Conservation (phyloP, 345 rosid genomes). For the Brassica rapa region DNA sequence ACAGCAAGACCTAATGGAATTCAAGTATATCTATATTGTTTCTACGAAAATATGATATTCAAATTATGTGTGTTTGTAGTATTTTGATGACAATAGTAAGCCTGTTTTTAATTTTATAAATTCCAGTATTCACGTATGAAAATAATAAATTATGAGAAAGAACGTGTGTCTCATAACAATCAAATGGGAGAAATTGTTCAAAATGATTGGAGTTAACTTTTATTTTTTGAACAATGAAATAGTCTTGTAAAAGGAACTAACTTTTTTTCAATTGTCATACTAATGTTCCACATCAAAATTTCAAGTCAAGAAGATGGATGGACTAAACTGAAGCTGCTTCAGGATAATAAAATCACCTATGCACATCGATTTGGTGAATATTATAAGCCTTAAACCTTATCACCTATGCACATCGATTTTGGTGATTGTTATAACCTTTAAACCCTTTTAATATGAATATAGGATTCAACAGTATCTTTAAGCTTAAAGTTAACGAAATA, state of each 20-base stretch:
- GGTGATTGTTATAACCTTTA: neutral
- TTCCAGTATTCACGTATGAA: neutral
- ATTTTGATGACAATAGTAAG: neutral
- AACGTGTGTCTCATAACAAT: neutral
- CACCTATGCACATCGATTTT: neutral
- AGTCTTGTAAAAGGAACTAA: neutral
- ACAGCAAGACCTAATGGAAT: neutral
- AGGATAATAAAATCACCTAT: neutral
- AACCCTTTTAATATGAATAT: neutral
- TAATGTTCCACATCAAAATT: neutral
- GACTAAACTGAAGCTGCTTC: neutral
- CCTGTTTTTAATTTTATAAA: neutral
- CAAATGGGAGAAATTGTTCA: neutral
- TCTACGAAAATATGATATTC: neutral
- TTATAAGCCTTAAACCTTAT: neutral
- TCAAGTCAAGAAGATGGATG: conserved; percentile 25
- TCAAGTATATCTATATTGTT: no score
- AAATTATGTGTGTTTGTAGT: neutral
- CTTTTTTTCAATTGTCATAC: neutral
- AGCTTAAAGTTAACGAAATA: neutral
- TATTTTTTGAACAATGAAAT: neutral
- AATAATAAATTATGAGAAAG: neutral
- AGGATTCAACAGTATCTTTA: conserved; percentile 16
- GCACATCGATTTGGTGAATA: conserved; percentile 1
- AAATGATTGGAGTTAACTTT: neutral